A percentile compares a stretch with the other conserved stretches of the same genome.
phyloP scores from a whole-genome alignment of 345 rosid genomes.

The Populus pruinosa region DNA sequence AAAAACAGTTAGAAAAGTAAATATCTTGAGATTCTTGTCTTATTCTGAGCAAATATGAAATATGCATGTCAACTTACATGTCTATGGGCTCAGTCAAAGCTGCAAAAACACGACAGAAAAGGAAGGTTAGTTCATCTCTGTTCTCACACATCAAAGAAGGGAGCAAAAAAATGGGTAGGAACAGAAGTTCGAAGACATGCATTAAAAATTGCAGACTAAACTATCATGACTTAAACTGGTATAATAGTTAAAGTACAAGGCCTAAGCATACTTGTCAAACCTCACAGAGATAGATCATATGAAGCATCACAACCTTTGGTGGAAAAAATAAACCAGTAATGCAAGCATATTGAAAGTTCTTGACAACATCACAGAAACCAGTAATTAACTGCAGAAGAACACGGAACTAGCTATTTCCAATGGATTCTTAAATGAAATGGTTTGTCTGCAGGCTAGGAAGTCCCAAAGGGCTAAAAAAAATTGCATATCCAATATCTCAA shows the following conservation, averaged over 20 bases:
- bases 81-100: conserved; percentile 89
- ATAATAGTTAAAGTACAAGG: neutral
- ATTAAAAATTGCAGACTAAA: neutral
- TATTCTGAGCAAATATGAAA: neutral
- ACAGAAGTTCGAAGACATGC: neutral
- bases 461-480: neutral
- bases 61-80: conserved; percentile 53
- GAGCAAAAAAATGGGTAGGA: neutral
- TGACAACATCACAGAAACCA: neutral
- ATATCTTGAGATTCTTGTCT: neutral
- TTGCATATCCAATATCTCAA: too few relatives aligned
- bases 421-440: neutral
- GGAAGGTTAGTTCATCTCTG: neutral
- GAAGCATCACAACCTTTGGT: neutral
- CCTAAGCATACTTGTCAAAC: neutral
- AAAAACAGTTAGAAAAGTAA: neutral
- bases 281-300: neutral
- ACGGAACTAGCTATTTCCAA: neutral
- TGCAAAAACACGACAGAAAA: conserved; percentile 37
- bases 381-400: neutral
- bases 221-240: neutral
- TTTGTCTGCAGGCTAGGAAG: neutral
- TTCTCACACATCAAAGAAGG: neutral
- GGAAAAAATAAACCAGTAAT: neutral
- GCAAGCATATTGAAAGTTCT: neutral